Evolutionary conservation across 148 eudicot species (phyloP).

Genomic region (Cornus florida): DNA sequence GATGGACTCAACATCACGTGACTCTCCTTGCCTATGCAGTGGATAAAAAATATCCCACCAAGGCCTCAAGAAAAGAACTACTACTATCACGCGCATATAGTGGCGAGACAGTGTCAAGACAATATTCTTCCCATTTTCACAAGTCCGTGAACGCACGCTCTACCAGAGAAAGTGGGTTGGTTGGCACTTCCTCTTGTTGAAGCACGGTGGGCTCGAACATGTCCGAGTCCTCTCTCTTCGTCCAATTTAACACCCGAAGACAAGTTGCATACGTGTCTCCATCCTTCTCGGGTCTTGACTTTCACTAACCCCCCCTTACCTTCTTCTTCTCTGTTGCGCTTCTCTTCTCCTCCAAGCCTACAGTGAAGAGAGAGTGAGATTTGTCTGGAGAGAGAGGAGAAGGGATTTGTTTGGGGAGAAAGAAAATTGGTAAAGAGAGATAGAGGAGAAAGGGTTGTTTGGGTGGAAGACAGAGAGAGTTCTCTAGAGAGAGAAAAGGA

Average conservation of each 20-base stretch:
- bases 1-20: conserved; percentile 10
- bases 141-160: conserved; percentile 13
- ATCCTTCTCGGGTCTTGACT: conserved; percentile 13
- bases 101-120: no score
- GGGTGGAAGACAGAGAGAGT: neutral
- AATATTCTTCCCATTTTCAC: neutral
- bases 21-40: neutral
- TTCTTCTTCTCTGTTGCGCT: neutral
- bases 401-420: neutral
- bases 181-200: neutral
- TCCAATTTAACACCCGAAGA: neutral
- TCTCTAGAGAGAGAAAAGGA: neutral
- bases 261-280: conserved; percentile 1
- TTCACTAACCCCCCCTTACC: neutral
- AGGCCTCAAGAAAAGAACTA: neutral
- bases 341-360: neutral
- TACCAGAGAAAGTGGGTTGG: neutral
- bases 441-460: neutral
- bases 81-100: neutral
- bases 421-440: neutral
- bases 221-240: neutral
- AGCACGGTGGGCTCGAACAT: neutral
- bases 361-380: no score
- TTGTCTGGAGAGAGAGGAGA: neutral
- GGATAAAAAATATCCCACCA: no score